phyloP scores from a whole-genome alignment of 2,329 filamentous ascomycete genomes.

The Myriangium duriaei region DNA sequence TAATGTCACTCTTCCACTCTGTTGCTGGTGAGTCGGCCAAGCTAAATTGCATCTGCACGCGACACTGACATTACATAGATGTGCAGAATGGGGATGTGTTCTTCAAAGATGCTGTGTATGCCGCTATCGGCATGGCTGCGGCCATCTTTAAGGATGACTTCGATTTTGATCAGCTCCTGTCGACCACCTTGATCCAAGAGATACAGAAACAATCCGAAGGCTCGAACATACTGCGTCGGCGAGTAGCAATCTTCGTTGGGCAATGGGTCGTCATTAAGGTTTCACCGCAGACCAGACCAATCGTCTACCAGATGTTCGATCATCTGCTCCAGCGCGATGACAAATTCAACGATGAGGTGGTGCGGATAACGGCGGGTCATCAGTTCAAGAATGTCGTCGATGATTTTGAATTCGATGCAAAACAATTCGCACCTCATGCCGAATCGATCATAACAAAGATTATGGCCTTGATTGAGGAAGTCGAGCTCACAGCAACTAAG shows the following conservation, averaged over 20 bases:
- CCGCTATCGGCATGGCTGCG: conserved; percentile 76
- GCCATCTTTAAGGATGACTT: conserved; percentile 60
- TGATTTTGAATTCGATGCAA: conserved; percentile 67
- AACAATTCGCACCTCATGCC: conserved; percentile 65
- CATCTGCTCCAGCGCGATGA: conserved; percentile 72
- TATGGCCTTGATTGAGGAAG: conserved; percentile 65
- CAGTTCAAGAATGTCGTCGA: conserved; percentile 72
- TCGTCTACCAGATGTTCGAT: conserved; percentile 80
- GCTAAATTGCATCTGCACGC: background rate
- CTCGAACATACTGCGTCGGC: conserved; percentile 73
- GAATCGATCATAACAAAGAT: conserved; percentile 59
- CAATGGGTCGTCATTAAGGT: conserved; percentile 80
- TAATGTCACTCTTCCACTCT: conserved; percentile 71
- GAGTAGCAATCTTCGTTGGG: conserved; percentile 77
- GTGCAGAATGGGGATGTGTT: conserved; percentile 56
- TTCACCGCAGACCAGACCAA: conserved; percentile 50
- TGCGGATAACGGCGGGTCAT: conserved; percentile 78
- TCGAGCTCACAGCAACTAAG: conserved; percentile 77
- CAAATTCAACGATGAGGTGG: conserved; percentile 71
- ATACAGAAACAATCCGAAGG: conserved; percentile 54
- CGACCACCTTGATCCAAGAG: conserved; percentile 63
- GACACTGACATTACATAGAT: conserved; percentile 22
- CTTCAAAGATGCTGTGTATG: conserved; percentile 89
- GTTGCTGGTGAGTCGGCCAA: conserved; percentile 50
- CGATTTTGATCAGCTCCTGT: conserved; percentile 73